A percentile compares a stretch with the other conserved stretches of the same genome.
Conservation (phyloP, 176 grass and related monocot species). For the Musa itinerans region DNA sequence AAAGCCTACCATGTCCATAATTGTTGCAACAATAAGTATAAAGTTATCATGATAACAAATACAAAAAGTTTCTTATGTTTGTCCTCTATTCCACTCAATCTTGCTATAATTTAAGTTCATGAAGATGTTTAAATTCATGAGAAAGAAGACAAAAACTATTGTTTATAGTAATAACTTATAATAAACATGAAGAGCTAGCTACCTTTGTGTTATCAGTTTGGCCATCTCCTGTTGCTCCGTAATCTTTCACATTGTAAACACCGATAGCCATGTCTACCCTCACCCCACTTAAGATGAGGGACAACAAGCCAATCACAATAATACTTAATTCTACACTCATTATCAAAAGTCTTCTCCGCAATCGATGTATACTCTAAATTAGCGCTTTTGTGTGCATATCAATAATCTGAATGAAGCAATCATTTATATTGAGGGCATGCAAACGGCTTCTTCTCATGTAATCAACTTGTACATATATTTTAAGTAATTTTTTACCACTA, state of each 20-base stretch:
- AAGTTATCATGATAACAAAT: neutral
- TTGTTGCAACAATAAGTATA: neutral
- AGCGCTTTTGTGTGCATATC: no score
- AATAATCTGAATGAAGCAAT: no score
- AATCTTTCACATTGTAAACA: slow-evolving; percentile 23
- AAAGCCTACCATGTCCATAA: slow-evolving; percentile 1
- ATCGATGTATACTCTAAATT: neutral
- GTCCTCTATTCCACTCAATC: neutral
- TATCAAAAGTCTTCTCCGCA: no score
- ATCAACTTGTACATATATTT: no score
- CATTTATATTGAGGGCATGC: no score
- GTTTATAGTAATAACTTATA: no score
- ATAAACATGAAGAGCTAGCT: neutral
- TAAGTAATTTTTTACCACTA: no score
- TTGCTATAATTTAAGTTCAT: fast-evolving
- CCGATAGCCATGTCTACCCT: neutral
- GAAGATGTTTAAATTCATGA: no score
- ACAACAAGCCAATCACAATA: neutral
- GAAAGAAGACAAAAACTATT: no score
- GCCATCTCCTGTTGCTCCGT: slow-evolving; percentile 46
- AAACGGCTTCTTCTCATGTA: no score
- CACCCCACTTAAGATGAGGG: neutral
- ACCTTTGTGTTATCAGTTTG: slow-evolving; percentile 42
- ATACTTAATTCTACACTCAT: neutral
- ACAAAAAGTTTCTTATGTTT: neutral